A percentile compares a stretch with the other conserved stretches of the same genome.
phyloP scores from a whole-genome alignment of 805 yeast genomes.

The Ogataea salicorniae region DNA sequence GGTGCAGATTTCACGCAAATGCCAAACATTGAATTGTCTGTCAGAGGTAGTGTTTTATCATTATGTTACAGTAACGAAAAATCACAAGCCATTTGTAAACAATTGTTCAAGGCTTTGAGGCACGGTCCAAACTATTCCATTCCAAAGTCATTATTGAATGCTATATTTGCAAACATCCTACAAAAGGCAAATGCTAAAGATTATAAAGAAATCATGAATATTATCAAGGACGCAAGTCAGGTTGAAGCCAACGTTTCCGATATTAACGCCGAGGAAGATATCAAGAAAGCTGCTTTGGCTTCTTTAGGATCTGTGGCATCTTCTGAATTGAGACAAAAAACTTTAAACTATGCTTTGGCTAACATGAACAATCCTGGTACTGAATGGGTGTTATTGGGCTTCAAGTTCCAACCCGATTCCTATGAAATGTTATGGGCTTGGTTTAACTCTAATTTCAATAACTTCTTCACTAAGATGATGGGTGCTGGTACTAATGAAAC shows the following conservation, averaged over 20 bases:
- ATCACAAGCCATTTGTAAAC: conserved; percentile 31
- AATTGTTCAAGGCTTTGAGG: conserved; percentile 42
- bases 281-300: conserved; percentile 53
- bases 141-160: conserved; percentile 47
- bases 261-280: conserved; percentile 25
- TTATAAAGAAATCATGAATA: conserved; percentile 54
- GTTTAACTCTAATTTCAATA: conserved; percentile 48
- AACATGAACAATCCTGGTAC: conserved; percentile 52
- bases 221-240: conserved; percentile 46
- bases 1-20: conserved; percentile 20
- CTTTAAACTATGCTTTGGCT: conserved; percentile 51
- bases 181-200: conserved; percentile 35
- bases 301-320: conserved; percentile 48
- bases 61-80: conserved; percentile 30
- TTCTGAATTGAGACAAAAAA: conserved; percentile 43
- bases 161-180: conserved; percentile 31
- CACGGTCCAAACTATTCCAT: conserved; percentile 49
- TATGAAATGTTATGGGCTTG: conserved; percentile 46
- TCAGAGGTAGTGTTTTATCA: conserved; percentile 39
- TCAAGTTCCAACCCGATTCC: conserved; percentile 33
- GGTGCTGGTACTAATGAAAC: conserved; percentile 38
- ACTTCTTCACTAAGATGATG: conserved; percentile 45
- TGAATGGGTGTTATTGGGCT: conserved; percentile 56
- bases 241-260: conserved; percentile 35
- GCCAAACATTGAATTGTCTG: conserved; percentile 35